These are phyloP conservation scores for Globisporangium iwayamae DNA, from an alignment of 352 stramenopile genomes.

Conservation along the genomic window DNA sequence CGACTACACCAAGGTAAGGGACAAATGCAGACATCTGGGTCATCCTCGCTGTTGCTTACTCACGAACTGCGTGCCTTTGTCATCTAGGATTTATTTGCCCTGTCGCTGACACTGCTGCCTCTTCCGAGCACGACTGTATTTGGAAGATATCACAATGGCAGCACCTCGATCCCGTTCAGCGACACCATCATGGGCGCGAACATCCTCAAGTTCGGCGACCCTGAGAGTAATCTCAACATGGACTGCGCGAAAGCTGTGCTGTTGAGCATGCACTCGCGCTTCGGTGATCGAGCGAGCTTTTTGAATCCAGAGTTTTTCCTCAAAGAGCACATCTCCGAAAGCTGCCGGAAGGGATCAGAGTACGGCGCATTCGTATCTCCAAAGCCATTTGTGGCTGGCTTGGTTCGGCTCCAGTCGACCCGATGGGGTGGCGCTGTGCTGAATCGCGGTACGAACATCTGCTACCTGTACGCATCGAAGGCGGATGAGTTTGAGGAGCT, in stretches of 20 bases:
- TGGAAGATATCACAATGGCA: background rate
- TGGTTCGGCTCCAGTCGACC: slow-evolving; percentile 4
- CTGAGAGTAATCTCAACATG: slow-evolving; percentile 1
- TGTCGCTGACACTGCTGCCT: background rate
- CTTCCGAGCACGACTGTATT: background rate
- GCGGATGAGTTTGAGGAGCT: background rate
- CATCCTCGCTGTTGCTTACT: background rate
- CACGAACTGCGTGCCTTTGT: background rate
- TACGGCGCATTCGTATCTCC: slow-evolving; percentile 12
- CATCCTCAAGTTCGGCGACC: slow-evolving; percentile 4
- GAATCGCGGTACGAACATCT: background rate
- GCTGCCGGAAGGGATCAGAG: background rate
- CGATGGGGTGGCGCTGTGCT: slow-evolving; percentile 8
- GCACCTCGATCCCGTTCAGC: slow-evolving; percentile 1
- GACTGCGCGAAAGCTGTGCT: slow-evolving; percentile 12
- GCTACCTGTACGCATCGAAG: background rate
- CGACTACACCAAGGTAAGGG: background rate
- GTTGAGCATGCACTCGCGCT: slow-evolving; percentile 2
- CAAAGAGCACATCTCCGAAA: background rate
- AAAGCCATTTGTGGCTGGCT: slow-evolving; percentile 5
- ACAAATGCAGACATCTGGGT: background rate
- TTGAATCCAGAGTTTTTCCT: background rate
- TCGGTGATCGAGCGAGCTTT: slow-evolving; percentile 4
- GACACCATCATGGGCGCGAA: slow-evolving; percentile 6
- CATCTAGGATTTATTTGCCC: background rate